A percentile compares a stretch with the other conserved stretches of the same genome.
Conservation (phyloP, 108 stramenopile species). For the Skeletonema tropicum region DNA sequence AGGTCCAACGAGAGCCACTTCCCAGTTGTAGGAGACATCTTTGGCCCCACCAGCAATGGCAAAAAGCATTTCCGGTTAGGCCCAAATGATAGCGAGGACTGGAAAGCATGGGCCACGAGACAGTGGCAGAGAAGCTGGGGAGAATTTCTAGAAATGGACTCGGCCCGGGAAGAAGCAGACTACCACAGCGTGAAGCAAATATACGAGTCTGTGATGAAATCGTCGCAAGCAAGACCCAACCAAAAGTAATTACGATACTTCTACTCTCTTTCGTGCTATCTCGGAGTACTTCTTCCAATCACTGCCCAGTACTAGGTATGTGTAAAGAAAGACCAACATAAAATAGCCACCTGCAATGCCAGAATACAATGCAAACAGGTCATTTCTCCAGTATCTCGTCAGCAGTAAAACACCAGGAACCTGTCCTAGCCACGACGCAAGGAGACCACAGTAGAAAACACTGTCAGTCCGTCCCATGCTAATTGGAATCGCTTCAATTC, state of each 20-base stretch:
- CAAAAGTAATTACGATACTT: conserved; percentile 4
- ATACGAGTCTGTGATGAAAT: conserved; percentile 45
- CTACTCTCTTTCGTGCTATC: conserved; percentile 36
- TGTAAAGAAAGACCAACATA: conserved; percentile 45
- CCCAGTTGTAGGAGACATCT: conserved; percentile 38
- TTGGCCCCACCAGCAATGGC: not conserved
- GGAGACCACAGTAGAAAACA: conserved; percentile 73
- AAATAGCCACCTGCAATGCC: conserved; percentile 72
- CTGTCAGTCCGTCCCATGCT: conserved; percentile 74
- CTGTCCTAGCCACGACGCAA: conserved; percentile 62
- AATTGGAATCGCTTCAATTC: conserved; percentile 76
- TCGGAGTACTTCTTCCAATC: conserved; percentile 57
- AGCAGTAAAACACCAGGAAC: conserved; percentile 77
- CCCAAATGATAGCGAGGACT: conserved; percentile 11
- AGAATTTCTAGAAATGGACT: conserved; percentile 40
- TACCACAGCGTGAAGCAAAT: conserved; percentile 45
- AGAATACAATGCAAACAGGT: conserved; percentile 71
- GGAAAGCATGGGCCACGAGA: conserved; percentile 51
- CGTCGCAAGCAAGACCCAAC: conserved; percentile 9
- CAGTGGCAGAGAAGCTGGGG: conserved; percentile 50
- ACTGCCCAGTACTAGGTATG: conserved; percentile 28
- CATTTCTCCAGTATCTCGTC: conserved; percentile 70
- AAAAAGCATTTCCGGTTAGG: conserved; percentile 10
- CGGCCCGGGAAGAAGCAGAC: conserved; percentile 34
- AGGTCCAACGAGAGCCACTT: conserved; percentile 34